Conservation (phyloP, 75 land plant genomes). For the Sequoiadendron giganteum region DNA sequence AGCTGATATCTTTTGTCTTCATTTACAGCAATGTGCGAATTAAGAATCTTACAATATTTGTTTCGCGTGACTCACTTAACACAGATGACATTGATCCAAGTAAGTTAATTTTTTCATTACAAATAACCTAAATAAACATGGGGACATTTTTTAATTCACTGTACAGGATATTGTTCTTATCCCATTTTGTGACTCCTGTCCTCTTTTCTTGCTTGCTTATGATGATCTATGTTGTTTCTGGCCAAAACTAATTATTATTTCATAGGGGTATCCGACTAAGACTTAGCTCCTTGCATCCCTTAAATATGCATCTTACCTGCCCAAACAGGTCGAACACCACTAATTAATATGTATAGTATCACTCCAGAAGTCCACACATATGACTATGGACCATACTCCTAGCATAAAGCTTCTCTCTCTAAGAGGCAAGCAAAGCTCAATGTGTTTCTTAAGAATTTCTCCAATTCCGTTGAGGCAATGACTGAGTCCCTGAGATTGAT, state of each 20-base stretch:
- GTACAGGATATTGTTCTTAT: background rate
- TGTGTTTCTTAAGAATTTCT: too few species aligned
- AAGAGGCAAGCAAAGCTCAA: too few species aligned
- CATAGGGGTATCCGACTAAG: too few species aligned
- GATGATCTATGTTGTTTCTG: background rate
- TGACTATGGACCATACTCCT: too few species aligned
- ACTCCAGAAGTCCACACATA: too few species aligned
- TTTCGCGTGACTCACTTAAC: constrained; percentile 80
- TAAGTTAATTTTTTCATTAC: constrained; percentile 16
- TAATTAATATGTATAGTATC: too few species aligned
- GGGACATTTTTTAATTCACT: background rate
- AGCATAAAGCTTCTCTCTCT: too few species aligned
- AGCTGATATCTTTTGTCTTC: background rate
- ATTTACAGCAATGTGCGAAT: constrained; percentile 67
- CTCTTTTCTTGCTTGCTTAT: background rate
- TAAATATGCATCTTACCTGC: too few species aligned
- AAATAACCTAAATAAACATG: background rate
- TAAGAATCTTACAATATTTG: constrained; percentile 63
- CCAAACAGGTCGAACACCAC: too few species aligned
- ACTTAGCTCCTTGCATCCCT: too few species aligned
- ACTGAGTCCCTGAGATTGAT: too few species aligned
- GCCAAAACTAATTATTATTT: background rate
- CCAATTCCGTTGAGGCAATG: too few species aligned
- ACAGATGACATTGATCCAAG: constrained; percentile 98
- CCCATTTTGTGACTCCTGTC: background rate